These are phyloP conservation scores for Aspergillus costaricaensis DNA, from an alignment of 2,329 filamentous ascomycete genomes.

Conservation along the genomic window DNA sequence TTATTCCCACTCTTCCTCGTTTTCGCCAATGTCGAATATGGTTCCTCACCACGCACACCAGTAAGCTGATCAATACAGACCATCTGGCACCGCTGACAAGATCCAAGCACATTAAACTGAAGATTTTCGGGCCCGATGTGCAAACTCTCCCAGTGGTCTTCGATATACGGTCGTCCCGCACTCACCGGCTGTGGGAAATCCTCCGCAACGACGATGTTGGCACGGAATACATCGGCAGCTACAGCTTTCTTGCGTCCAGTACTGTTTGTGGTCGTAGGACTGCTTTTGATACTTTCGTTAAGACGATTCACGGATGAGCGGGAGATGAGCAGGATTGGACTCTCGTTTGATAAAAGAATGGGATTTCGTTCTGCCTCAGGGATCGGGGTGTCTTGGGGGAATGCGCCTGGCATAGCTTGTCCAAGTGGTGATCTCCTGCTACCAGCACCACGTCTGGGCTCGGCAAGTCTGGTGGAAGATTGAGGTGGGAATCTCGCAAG, in stretches of 20 bases:
- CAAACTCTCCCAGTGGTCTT: slow-evolving; percentile 75
- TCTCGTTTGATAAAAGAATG: slow-evolving; percentile 88
- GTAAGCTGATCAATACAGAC: slow-evolving; percentile 89
- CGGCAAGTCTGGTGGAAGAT: slow-evolving; percentile 67
- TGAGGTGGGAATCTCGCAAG: slow-evolving; percentile 80
- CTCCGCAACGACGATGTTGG: slow-evolving; percentile 76
- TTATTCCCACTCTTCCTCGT: slow-evolving; percentile 80
- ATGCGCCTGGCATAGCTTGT: slow-evolving; percentile 54
- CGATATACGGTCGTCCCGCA: slow-evolving; percentile 65
- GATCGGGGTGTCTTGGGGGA: slow-evolving; percentile 48
- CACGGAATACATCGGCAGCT: slow-evolving; percentile 75
- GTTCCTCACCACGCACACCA: slow-evolving; percentile 75
- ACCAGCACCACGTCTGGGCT: slow-evolving; percentile 62
- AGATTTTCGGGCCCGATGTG: slow-evolving; percentile 57
- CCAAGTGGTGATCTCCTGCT: slow-evolving; percentile 5
- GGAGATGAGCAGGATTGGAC: slow-evolving; percentile 84
- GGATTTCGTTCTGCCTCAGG: slow-evolving; percentile 55
- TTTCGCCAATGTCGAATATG: slow-evolving; percentile 84
- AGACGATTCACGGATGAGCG: slow-evolving; percentile 75
- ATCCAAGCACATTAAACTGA: slow-evolving; percentile 66
- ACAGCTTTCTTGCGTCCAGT: slow-evolving; percentile 53
- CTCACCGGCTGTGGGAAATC: slow-evolving; percentile 46
- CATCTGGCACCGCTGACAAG: slow-evolving; percentile 92
- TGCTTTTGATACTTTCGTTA: slow-evolving; percentile 69
- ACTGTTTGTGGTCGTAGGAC: slow-evolving; percentile 31